These are phyloP conservation scores for Hymenoscyphus fructigenus DNA, from an alignment of 2,329 filamentous ascomycete species.

Conservation along the genomic window DNA sequence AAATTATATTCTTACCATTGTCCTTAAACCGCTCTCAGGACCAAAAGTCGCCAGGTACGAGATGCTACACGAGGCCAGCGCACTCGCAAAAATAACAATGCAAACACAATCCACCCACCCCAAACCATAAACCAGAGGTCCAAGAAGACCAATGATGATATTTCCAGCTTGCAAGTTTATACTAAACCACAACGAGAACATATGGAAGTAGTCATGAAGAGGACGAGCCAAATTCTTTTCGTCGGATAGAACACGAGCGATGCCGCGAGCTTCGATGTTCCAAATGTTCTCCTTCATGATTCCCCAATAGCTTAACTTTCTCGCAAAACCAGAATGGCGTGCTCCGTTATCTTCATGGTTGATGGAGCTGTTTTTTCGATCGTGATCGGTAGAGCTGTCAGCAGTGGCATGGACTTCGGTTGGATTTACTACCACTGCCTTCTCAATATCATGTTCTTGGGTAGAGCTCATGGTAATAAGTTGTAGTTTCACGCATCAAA, in stretches of 20 bases:
- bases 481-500: neutral
- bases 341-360: neutral
- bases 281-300: neutral
- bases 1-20: neutral
- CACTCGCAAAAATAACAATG: neutral
- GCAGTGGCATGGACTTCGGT: neutral
- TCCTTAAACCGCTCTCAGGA: neutral
- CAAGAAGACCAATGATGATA: conserved; percentile 60
- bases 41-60: neutral
- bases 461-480: neutral
- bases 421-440: neutral
- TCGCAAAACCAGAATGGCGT: neutral
- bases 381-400: neutral
- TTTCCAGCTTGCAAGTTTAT: conserved; percentile 62
- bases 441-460: neutral
- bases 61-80: neutral
- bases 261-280: neutral
- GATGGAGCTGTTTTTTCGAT: neutral
- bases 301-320: neutral
- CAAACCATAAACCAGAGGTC: conserved; percentile 51
- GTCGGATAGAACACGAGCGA: neutral
- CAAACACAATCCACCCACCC: neutral
- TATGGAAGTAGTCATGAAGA: conserved; percentile 52
- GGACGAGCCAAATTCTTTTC: conserved; percentile 44
- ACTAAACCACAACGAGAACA: conserved; percentile 58